These are phyloP conservation scores for Mortierella claussenii DNA, from an alignment of 192 early-diverging fungal genomes.

Conservation along the genomic window DNA sequence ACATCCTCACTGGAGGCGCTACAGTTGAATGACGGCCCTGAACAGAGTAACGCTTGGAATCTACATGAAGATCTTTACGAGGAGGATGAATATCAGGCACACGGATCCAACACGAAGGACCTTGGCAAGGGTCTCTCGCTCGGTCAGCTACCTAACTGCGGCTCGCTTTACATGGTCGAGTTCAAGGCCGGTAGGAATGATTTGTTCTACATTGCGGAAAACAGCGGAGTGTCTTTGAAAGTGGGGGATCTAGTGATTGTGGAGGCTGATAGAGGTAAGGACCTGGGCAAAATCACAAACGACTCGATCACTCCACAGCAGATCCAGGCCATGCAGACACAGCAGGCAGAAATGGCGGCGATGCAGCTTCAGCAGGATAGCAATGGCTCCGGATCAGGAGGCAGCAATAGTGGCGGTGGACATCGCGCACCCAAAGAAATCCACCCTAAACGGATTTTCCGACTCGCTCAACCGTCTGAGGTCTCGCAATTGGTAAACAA, in stretches of 20 bases:
- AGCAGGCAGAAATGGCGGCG: slow-evolving; percentile 52
- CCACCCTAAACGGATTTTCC: slow-evolving; percentile 90
- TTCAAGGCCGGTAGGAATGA: slow-evolving; percentile 91
- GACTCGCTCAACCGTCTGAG: slow-evolving; percentile 83
- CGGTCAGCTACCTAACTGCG: slow-evolving; percentile 54
- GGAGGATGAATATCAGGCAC: slow-evolving; percentile 53
- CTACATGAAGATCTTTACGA: slow-evolving; percentile 46
- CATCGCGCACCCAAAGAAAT: slow-evolving; percentile 82
- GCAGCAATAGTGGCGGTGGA: slow-evolving; percentile 53
- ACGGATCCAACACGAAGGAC: slow-evolving; percentile 47
- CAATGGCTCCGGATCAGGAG: slow-evolving; percentile 54
- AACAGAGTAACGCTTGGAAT: slow-evolving; percentile 11
- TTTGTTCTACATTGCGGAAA: slow-evolving; percentile 77
- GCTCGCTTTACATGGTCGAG: slow-evolving; percentile 84
- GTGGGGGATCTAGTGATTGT: slow-evolving; percentile 84
- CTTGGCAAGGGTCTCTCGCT: slow-evolving; percentile 61
- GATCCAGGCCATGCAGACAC: slow-evolving; percentile 60
- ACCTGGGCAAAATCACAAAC: slow-evolving; percentile 86
- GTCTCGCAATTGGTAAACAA: slow-evolving; percentile 83
- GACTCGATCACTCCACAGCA: slow-evolving; percentile 69
- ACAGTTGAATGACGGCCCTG: slow-evolving; percentile 30
- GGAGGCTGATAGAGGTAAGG: slow-evolving; percentile 91
- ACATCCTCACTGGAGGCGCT: slow-evolving; percentile 47
- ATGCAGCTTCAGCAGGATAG: slow-evolving; percentile 51
- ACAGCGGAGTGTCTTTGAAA: slow-evolving; percentile 56